Conservation (phyloP, 2,329 filamentous ascomycete genomes). For the Apiospora malaysiana region DNA sequence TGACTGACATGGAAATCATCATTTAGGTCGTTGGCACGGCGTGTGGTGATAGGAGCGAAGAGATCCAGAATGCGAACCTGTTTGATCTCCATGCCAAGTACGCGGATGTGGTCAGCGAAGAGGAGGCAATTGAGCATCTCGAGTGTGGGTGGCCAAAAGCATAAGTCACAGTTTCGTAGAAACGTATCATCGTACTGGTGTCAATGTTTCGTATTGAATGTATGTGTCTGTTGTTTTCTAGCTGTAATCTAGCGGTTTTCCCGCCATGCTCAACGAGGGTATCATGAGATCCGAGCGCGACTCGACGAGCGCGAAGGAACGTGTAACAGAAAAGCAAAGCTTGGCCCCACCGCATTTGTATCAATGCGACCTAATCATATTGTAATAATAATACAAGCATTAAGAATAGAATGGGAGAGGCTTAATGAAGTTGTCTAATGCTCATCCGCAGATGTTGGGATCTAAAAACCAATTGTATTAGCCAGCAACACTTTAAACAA, state of each 20-base stretch:
- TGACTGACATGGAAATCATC: neutral
- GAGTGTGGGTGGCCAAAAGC: slow-evolving; percentile 41
- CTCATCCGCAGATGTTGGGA: slow-evolving; percentile 19
- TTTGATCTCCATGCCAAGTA: slow-evolving; percentile 54
- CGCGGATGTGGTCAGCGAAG: slow-evolving; percentile 50
- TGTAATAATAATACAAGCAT: neutral
- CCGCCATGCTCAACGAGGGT: slow-evolving; percentile 12
- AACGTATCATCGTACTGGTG: neutral
- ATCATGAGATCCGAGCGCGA: neutral
- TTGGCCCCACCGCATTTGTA: neutral
- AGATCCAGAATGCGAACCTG: slow-evolving; percentile 51
- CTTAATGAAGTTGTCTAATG: neutral
- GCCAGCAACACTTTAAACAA: neutral
- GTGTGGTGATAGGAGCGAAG: slow-evolving; percentile 50
- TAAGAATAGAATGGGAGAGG: neutral
- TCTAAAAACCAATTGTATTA: neutral
- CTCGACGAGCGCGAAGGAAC: neutral
- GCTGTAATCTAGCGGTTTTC: neutral
- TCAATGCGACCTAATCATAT: neutral
- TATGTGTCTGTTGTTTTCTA: neutral
- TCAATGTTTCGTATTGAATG: neutral
- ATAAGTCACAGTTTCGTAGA: neutral
- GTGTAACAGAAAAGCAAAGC: neutral
- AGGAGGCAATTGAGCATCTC: slow-evolving; percentile 46
- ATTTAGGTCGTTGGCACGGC: slow-evolving; percentile 48